Base-by-base conservation (phyloP, 371 early-diverging fungal genomes). In the Nematocida sp. region DNA sequence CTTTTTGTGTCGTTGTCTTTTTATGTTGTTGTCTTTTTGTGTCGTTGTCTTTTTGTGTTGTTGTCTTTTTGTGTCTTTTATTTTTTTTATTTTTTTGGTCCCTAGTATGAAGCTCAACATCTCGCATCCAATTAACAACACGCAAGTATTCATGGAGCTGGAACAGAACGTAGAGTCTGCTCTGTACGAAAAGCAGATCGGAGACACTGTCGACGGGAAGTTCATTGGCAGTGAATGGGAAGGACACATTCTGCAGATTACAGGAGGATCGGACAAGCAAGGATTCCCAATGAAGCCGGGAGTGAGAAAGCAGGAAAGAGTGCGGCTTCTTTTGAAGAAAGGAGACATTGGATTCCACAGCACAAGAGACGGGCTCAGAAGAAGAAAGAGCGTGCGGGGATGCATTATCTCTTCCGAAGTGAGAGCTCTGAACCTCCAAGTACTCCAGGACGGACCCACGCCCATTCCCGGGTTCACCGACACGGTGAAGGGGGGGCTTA, bases 231-330 rank as follows among this genome's bases (percentile, higher is more conserved):
- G 91, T 79, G 95, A 97, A 86, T 96, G 91, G 90, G 91, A 91
- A 87, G 96, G 96, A 76, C 94, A 91, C 87, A 88, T 94, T 80
- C 90, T 97, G 87, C 90, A 92, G 83, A 92, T 97, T 82, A 90
- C 92, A 76, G 98, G 98, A 81, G 98, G 98, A 81, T 91, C 94
- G 87, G 98, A 97, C 88, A 93, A 92, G 87, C 95, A 96, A 88
- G 95, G 96, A 67, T 86, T 88, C 84, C 87, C 87, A 41, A 88
- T 88, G 88, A 75, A 51, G 46, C 91, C 92, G 86, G 93, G 93
- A 87, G 90, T 96, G 67, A 87, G 92, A 77, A 86, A 89, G 74
- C 87, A 88, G 65, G 86, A 89, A 84, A 91, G 98, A 89, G 91
- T 93, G 77, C 89, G 92, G 77, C 89, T 94, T 79, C 86, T 89